Evolutionary conservation across 345 rosid species (phyloP), one percentile per base, ranked within the genome.

Genomic region (Eucalyptus erythrocorys): DNA sequence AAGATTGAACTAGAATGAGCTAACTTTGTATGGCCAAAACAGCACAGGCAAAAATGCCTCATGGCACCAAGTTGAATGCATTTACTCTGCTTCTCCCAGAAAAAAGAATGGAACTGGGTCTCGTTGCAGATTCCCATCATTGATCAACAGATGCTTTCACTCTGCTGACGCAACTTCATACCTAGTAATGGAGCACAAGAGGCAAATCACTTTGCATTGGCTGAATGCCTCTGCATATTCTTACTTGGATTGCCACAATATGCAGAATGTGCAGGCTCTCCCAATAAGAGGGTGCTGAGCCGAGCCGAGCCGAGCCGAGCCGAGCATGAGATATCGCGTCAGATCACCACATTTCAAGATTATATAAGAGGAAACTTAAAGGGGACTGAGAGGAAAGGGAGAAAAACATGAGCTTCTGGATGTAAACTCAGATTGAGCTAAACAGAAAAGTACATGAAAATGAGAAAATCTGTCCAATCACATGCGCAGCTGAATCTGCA

Each of bases 321-420:
- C 8, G 8, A 76, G 22, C 84, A 40, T 0, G 30, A 76, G 84
- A 4, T 43, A 37, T 40, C 14, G 2, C 0, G 5, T 3, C 2
- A 76, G 16, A 21, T 76, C 47, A 76, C 8, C 47, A 2, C 24
- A 76, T 19, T 71, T 71, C 82, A 76, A 76, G 84, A 76, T 17
- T 19, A 71, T 5, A 17, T 5, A 34, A 11, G 5, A 76, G 47
- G 82, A 76, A 40, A 37, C 30, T 6, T 10, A 40, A 76, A 21
- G 30, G 82, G 30, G 27, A 76, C 42, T 21, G 15, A 40, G 84
- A 11, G 2, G 16, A 76, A 21, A 40, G 15, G 43, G 1, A 24
- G 42, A 71, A 21, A 3, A 24, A 37, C 47, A 76, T 12, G 43
- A 76, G 47, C 84, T 76, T 40, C 47, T 76, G 84, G 84, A 71